phyloP scores from a whole-genome alignment of 176 grass and related monocot genomes.

The Carex myosuroides region DNA sequence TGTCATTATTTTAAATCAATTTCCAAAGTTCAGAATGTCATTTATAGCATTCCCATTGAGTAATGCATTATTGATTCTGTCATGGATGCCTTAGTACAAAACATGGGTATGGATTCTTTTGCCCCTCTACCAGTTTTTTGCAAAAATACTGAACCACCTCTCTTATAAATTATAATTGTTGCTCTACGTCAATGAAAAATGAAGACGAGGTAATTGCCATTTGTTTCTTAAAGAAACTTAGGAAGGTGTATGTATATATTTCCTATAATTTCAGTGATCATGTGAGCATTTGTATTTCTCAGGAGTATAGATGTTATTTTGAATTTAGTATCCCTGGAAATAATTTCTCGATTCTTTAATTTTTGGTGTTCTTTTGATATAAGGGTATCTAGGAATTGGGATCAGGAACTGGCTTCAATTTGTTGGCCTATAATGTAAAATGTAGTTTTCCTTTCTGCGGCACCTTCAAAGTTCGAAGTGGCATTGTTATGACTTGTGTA shows the following conservation, averaged over 20 bases:
- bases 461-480: background rate
- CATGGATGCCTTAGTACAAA: background rate
- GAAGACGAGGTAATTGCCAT: background rate
- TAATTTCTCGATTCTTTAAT: too few relatives aligned
- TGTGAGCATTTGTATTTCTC: background rate
- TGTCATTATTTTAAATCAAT: background rate
- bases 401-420: too few relatives aligned
- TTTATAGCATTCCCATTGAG: background rate
- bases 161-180: background rate
- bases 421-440: too few relatives aligned
- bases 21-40: background rate
- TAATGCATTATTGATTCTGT: background rate
- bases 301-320: background rate
- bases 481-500: background rate
- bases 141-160: background rate
- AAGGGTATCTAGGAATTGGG: too few relatives aligned
- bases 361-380: too few relatives aligned
- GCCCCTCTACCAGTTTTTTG: background rate
- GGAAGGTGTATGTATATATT: background rate
- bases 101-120: background rate
- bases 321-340: too few relatives aligned
- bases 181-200: background rate
- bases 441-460: too few relatives aligned
- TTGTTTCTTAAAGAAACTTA: background rate
- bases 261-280: background rate